phyloP scores from a whole-genome alignment of 345 rosid genomes.

The Lepidium didymum region DNA sequence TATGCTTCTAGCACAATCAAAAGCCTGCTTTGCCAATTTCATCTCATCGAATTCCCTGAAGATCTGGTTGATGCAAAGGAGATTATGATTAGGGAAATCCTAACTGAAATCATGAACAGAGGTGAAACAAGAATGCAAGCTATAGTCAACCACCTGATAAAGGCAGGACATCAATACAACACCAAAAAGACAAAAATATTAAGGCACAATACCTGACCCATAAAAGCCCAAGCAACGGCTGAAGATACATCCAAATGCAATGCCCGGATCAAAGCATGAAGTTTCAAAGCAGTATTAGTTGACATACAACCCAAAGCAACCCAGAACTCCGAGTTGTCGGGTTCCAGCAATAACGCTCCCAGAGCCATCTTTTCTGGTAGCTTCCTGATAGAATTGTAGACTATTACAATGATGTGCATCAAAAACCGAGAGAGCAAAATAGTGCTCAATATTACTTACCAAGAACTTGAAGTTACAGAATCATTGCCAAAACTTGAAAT shows the following conservation, averaged over 20 bases:
- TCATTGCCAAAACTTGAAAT: slow-evolving; percentile 41
- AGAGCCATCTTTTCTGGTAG: slow-evolving; percentile 82
- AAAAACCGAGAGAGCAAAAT: slow-evolving; percentile 11
- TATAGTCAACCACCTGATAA: not conserved
- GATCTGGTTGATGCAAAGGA: slow-evolving; percentile 43
- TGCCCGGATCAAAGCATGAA: slow-evolving; percentile 80
- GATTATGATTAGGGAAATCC: not conserved
- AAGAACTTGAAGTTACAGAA: slow-evolving; percentile 32
- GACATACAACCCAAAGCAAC: slow-evolving; percentile 82
- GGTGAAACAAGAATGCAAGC: not conserved
- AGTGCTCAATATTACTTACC: slow-evolving; percentile 41
- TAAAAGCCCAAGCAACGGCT: slow-evolving; percentile 86
- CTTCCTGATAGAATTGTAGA: slow-evolving; percentile 59
- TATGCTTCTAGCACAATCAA: slow-evolving; percentile 91
- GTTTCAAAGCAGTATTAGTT: slow-evolving; percentile 56
- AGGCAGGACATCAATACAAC: not conserved
- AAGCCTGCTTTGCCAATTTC: slow-evolving; percentile 76
- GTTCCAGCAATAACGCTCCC: slow-evolving; percentile 83
- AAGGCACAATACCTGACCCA: slow-evolving; percentile 68
- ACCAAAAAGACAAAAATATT: not conserved
- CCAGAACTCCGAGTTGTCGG: slow-evolving; percentile 76
- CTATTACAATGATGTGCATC: slow-evolving; percentile 12
- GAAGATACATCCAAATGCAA: slow-evolving; percentile 82
- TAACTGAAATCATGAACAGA: not conserved
- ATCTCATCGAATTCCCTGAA: slow-evolving; percentile 58